Evolutionary conservation across 441 rosid species (phyloP).

Genomic region (Manihot esculenta): DNA sequence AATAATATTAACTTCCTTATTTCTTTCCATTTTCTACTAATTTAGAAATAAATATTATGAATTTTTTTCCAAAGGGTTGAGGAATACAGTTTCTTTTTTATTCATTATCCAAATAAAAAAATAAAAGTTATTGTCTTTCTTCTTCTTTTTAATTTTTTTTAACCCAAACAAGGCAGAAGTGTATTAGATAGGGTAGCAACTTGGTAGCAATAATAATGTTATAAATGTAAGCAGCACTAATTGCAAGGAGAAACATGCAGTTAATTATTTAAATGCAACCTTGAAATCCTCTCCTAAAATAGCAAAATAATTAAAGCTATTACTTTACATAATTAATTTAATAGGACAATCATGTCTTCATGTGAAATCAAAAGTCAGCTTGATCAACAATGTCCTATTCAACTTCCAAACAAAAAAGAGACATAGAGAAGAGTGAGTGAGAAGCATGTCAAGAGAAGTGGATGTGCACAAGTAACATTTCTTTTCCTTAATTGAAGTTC

Average conservation of each 20-base stretch:
- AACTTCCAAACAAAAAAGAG: background rate
- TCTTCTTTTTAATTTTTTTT: too few relatives aligned
- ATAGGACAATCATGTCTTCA: conserved; percentile 16
- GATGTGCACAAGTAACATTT: background rate
- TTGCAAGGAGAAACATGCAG: conserved; percentile 5
- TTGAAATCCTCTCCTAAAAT: background rate
- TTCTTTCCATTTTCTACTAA: too few relatives aligned
- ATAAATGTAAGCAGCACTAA: background rate
- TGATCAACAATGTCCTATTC: background rate
- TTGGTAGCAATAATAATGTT: background rate
- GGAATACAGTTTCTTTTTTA: too few relatives aligned
- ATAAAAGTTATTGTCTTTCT: too few relatives aligned
- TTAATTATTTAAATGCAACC: conserved; percentile 3
- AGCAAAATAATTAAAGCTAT: background rate
- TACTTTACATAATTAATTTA: background rate
- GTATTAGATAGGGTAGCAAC: background rate
- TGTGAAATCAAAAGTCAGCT: conserved; percentile 14
- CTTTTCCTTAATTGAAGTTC: too few relatives aligned
- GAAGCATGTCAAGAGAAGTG: background rate
- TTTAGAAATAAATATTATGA: too few relatives aligned
- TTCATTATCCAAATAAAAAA: too few relatives aligned
- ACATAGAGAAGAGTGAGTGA: background rate
- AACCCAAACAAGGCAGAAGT: too few relatives aligned
- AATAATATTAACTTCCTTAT: too few relatives aligned
- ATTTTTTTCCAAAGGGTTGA: too few relatives aligned